These are phyloP conservation scores for Phialophora expanda DNA, from an alignment of 2,329 filamentous ascomycete species.

Conservation along the genomic window DNA sequence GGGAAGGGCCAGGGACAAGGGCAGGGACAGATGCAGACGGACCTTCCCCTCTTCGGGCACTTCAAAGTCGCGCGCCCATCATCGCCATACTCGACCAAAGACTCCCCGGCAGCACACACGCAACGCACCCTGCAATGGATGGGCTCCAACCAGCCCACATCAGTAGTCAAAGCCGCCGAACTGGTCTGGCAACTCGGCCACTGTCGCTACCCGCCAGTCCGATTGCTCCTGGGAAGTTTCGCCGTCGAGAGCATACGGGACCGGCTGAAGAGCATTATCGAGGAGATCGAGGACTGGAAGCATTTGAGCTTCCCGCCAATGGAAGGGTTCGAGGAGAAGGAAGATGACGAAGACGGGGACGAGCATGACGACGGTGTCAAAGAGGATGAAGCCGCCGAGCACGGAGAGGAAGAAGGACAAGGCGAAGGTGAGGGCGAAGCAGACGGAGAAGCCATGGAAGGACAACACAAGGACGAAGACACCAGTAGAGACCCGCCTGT, in stretches of 20 bases:
- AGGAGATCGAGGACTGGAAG: constrained; percentile 94
- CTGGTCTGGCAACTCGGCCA: constrained; percentile 93
- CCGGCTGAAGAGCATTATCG: constrained; percentile 84
- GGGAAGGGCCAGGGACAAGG: background rate
- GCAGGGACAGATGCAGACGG: background rate
- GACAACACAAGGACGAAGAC: background rate
- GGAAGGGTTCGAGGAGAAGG: constrained; percentile 41
- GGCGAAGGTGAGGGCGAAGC: constrained; percentile 10
- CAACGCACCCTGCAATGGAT: constrained; percentile 94
- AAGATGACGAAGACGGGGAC: constrained; percentile 33
- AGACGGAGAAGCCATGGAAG: constrained; percentile 1
- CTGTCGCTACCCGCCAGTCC: constrained; percentile 88
- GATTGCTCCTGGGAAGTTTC: constrained; percentile 87
- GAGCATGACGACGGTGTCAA: constrained; percentile 30
- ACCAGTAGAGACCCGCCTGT: background rate
- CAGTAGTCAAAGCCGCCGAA: constrained; percentile 89
- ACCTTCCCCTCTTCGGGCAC: constrained; percentile 81
- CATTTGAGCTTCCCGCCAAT: constrained; percentile 71
- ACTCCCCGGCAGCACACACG: constrained; percentile 84
- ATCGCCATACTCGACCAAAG: constrained; percentile 76
- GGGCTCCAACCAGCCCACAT: constrained; percentile 88
- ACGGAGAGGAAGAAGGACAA: constrained; percentile 22
- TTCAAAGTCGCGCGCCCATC: constrained; percentile 88
- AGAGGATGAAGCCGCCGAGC: constrained; percentile 24
- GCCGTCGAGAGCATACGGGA: constrained; percentile 96